Base-by-base conservation (phyloP, 2,329 filamentous ascomycete genomes). In the Dothistroma septosporum region DNA sequence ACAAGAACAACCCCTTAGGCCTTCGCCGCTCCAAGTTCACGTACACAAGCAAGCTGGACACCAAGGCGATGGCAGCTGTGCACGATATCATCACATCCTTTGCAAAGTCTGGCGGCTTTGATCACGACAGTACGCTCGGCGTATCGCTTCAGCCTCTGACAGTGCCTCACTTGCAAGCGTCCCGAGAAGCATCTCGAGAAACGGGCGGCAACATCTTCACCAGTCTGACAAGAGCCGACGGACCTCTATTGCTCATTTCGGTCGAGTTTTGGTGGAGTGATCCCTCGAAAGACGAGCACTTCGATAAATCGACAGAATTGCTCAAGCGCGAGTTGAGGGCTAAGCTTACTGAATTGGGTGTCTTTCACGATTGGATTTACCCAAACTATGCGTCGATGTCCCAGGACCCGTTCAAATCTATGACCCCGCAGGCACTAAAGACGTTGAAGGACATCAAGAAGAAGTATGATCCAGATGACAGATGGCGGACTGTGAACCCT, bases 331-430 rank as follows among this genome's bases (percentile, higher is more conserved):
- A 52, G 0, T 46, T 67, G 53, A 55, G 60, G 24, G 53, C 59
- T 11, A 48, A 61, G 19, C 47, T 68, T 14, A 33, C 53, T 6
- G 41, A 33, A 5, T 32, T 57, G 14, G 35, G 55, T 2, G 55
- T 35, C 21, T 52, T 63, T 4, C 48, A 62, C 22, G 46, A 54
- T 19, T 68, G 63, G 37, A 24, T 74, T 1, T 75, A 76, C 59
- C 61, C 74, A 16, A 75, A 74, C 56, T 76, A 76, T 64, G 74
- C 74, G 7, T 68, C 68, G 8, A 52, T 53, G 52, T 75, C 72
- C 62, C 73, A 76, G 60, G 64, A 75, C 46, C 72, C 71, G 9
- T 70, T 75, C 3, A 65, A 64, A 12, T 71, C 73, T 62, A 57
- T 33, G 59, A 59, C 24, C 68, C 64, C 62, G 62, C 67, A 37